Conservation (phyloP, 2,329 filamentous ascomycete species). For the Pseudopyricularia cyperi region DNA sequence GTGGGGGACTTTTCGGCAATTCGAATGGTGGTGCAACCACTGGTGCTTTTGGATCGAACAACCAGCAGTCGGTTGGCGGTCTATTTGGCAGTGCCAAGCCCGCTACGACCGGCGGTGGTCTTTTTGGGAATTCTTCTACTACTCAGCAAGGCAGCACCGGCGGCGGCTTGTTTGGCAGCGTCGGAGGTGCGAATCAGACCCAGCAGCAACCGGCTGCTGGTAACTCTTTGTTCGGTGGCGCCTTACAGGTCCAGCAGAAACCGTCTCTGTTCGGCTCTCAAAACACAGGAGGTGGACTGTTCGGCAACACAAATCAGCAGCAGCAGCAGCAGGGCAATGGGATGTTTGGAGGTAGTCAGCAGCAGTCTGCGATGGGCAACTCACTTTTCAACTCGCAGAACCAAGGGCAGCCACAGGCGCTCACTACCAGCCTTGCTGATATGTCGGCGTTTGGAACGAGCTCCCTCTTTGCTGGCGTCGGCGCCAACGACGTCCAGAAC, state of each 20-base stretch:
- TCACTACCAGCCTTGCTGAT: constrained; percentile 71
- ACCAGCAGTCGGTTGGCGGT: constrained; percentile 13
- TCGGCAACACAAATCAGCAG: constrained; percentile 35
- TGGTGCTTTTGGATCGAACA: neutral
- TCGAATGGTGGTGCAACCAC: constrained; percentile 7
- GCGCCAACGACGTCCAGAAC: constrained; percentile 48
- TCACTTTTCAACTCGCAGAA: constrained; percentile 46
- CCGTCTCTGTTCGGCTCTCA: constrained; percentile 42
- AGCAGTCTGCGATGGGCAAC: constrained; percentile 33
- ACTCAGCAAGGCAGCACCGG: constrained; percentile 22
- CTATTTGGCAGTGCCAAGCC: constrained; percentile 29
- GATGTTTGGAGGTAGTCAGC: constrained; percentile 34
- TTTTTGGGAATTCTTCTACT: constrained; percentile 33
- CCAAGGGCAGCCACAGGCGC: constrained; percentile 42
- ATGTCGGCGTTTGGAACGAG: constrained; percentile 83
- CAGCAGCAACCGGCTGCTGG: constrained; percentile 24
- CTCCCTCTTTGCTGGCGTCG: constrained; percentile 69
- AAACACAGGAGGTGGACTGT: constrained; percentile 34
- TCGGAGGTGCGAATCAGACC: constrained; percentile 16
- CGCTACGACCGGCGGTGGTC: constrained; percentile 24
- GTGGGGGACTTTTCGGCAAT: constrained; percentile 30
- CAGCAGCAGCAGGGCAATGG: constrained; percentile 23
- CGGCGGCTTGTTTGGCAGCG: constrained; percentile 37
- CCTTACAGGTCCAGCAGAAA: constrained; percentile 38
- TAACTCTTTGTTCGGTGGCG: constrained; percentile 30